A percentile compares a stretch with the other conserved stretches of the same genome.
Evolutionary conservation across 352 stramenopile species (phyloP).

Genomic region (Blastocystis sp.): DNA sequence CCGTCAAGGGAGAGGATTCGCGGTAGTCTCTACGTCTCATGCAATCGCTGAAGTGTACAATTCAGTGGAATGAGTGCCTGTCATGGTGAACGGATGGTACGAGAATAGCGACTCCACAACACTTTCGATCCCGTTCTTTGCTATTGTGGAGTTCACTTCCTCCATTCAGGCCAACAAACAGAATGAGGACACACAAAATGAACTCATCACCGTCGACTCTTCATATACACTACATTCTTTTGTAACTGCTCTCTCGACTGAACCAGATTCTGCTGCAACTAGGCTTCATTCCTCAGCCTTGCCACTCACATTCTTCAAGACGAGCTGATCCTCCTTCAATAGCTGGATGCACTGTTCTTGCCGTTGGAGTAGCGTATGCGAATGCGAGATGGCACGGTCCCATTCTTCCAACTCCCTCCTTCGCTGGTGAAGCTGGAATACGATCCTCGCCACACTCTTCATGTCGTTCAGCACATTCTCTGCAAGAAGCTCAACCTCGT

Average conservation of each 20-base stretch:
- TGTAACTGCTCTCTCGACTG: constrained; percentile 15
- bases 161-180: neutral
- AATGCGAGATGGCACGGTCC: neutral
- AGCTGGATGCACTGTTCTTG: constrained; percentile 29
- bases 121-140: constrained; percentile 23
- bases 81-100: neutral
- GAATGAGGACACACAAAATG: neutral
- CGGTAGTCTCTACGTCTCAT: neutral
- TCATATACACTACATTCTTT: constrained; percentile 17
- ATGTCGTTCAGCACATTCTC: neutral
- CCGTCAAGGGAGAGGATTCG: neutral
- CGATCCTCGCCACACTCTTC: neutral
- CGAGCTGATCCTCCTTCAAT: constrained; percentile 23
- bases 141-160: neutral
- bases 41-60: neutral
- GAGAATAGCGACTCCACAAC: neutral
- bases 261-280: constrained; percentile 44
- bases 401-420: constrained; percentile 8
- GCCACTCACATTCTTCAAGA: constrained; percentile 19
- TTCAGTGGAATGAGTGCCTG: neutral
- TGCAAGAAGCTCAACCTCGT: neutral
- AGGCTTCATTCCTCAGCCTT: neutral
- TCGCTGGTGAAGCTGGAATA: neutral
- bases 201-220: neutral
- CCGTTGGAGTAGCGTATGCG: neutral